Base-by-base conservation (phyloP, 2,329 filamentous ascomycete species). In the Aspergillus puulaauensis region DNA sequence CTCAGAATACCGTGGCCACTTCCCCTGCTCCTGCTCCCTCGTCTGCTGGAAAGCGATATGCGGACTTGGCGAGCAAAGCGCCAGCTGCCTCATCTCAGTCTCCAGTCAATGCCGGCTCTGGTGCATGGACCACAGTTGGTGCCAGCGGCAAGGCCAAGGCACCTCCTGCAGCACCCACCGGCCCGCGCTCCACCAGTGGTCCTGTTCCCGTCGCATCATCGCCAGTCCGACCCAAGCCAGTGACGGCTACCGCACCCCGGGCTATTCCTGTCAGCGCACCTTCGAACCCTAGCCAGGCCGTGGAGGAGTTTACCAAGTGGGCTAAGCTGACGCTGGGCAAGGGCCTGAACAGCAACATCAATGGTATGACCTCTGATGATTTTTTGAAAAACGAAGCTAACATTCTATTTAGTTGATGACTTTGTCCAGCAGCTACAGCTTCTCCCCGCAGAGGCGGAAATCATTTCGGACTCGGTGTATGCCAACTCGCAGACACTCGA, bases 301-400 rank as follows among this genome's bases (percentile, higher is more conserved):
- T 91, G 73, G 93, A 96, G 41, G 95, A 98, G 74, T 96, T 99
- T 74, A 88, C 87, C 70, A 97, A 96, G 75, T 99, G 95, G 95
- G 86, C 93, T 17, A 86, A 90, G 66, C 83, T 86, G 55, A 88
- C 95, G 72, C 81, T 99, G 62, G 83, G 84, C 56, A 88, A 90
- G 58, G 92, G 93, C 48, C 73, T 90, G 56, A 86, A 86, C 70
- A 81, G 82, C 72, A 81, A 80, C 61, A 90, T 89, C 63, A 86
- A 86, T 77, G 84, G 86, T 89, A 80, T 72, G 49, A 15, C 14
- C n/a, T 12, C 49, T 15, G 33, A 6, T 4, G 33, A 8, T 41
- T 52, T 57, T 15, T 7, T n/a, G 5, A 21, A 31, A 64, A 40
- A n/a, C 11, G 54, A 45, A 44, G 52, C 73, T 82, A 72, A 81